phyloP scores from a whole-genome alignment of 2,329 filamentous ascomycete species.

The Neofusicoccum kwambonambiense region DNA sequence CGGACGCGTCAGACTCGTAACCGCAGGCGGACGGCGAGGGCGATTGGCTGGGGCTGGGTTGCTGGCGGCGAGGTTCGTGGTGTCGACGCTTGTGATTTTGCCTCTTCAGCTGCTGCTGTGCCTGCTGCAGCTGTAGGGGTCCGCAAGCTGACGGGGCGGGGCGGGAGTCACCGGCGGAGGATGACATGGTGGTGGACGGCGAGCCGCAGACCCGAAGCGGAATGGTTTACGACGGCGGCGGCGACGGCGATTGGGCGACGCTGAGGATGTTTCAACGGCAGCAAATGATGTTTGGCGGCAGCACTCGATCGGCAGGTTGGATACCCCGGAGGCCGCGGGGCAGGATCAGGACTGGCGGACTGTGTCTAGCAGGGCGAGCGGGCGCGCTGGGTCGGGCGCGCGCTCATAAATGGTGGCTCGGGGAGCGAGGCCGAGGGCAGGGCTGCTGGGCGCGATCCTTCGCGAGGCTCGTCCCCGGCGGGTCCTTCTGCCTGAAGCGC shows the following conservation, averaged over 20 bases:
- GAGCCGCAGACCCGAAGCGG: background rate
- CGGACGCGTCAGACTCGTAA: background rate
- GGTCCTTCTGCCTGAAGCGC: background rate
- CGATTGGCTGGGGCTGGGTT: background rate
- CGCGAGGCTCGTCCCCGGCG: background rate
- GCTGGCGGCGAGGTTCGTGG: background rate
- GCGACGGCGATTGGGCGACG: background rate
- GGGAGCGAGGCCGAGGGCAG: background rate
- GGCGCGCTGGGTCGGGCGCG: background rate
- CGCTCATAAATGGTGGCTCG: background rate
- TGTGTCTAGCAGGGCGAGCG: background rate
- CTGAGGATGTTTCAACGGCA: background rate
- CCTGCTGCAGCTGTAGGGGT: background rate
- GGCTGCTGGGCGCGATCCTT: background rate
- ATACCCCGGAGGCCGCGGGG: background rate
- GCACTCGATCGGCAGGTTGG: too few relatives aligned
- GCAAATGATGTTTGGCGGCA: background rate
- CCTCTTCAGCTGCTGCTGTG: background rate
- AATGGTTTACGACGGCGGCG: conserved; percentile 1
- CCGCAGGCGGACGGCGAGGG: background rate
- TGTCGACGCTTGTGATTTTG: background rate
- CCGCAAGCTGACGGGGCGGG: background rate
- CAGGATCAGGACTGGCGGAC: background rate
- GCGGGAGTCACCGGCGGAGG: background rate
- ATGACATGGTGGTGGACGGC: background rate